Evolutionary conservation across 345 rosid genomes (phyloP).

Genomic region (Ricinus communis): DNA sequence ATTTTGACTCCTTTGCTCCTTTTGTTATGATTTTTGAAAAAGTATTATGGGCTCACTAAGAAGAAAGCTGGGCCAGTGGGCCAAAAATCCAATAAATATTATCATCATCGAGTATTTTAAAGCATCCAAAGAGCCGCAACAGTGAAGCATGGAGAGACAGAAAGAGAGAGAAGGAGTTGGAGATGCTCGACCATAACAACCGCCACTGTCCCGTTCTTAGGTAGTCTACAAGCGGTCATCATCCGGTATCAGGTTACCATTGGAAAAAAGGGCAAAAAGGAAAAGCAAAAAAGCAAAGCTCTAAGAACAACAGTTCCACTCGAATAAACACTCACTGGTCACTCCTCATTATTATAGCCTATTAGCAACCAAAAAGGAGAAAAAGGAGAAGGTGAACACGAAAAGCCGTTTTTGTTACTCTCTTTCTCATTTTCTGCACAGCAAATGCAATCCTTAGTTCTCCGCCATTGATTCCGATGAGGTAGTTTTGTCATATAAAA

Average conservation of each 20-base stretch:
- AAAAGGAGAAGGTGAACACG: no score
- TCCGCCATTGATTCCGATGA: conserved; percentile 8
- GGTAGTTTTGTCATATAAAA: no score
- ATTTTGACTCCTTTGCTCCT: no score
- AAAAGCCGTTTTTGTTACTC: not conserved
- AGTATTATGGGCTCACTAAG: not conserved
- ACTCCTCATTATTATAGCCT: conserved; percentile 22
- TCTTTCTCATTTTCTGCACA: not conserved
- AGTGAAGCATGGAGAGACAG: not conserved
- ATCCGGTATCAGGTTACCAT: conserved; percentile 38
- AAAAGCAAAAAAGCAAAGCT: not conserved
- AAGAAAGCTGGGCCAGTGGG: not conserved
- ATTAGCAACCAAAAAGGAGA: no score
- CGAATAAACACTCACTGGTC: conserved; percentile 16
- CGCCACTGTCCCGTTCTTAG: not conserved
- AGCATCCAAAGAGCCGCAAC: conserved; percentile 2
- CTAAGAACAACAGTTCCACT: not conserved
- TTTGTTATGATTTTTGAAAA: no score
- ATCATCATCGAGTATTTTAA: not conserved
- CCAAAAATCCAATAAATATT: not conserved
- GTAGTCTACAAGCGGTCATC: conserved; percentile 13
- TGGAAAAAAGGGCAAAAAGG: no score
- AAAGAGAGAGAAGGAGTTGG: not conserved
- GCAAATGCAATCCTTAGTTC: not conserved
- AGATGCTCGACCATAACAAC: not conserved